A percentile compares a stretch with the other conserved stretches of the same genome.
These are phyloP conservation scores for Pestalotiopsis sp. DNA, from an alignment of 2,329 filamentous ascomycete species.

Conservation along the genomic window DNA sequence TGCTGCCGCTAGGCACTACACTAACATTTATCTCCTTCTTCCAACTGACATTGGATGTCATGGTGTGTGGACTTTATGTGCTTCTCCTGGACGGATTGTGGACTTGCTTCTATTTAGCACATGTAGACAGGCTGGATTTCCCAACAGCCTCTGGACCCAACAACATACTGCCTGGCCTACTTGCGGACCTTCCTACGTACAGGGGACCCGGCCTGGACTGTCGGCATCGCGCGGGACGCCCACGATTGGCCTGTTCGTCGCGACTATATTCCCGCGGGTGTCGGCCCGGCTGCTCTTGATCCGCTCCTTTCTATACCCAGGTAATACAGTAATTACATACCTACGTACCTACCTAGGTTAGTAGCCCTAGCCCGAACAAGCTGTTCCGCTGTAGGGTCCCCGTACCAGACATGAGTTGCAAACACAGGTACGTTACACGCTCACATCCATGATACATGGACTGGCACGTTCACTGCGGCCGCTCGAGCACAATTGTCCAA, in stretches of 20 bases:
- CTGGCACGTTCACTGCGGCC: background rate
- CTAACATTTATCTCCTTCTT: too few species aligned
- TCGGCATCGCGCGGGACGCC: background rate
- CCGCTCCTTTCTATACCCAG: background rate
- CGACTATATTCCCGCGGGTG: background rate
- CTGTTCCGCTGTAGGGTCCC: background rate
- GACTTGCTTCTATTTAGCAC: too few species aligned
- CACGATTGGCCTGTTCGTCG: background rate
- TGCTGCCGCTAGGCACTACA: too few species aligned
- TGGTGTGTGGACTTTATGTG: too few species aligned
- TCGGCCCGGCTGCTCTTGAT: background rate
- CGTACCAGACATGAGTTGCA: too few species aligned
- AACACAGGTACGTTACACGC: background rate
- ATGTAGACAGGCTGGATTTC: too few species aligned
- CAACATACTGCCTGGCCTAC: too few species aligned
- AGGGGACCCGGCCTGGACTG: background rate
- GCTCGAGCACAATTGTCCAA: background rate
- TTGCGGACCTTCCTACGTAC: background rate
- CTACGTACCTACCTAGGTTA: too few species aligned
- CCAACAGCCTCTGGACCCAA: too few species aligned
- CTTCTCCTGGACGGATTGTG: too few species aligned
- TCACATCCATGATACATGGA: background rate
- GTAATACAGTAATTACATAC: background rate
- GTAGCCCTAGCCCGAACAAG: background rate
- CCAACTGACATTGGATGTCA: too few species aligned